Conservation (phyloP, 2,329 filamentous ascomycete species). For the Epichloe bromicola region DNA sequence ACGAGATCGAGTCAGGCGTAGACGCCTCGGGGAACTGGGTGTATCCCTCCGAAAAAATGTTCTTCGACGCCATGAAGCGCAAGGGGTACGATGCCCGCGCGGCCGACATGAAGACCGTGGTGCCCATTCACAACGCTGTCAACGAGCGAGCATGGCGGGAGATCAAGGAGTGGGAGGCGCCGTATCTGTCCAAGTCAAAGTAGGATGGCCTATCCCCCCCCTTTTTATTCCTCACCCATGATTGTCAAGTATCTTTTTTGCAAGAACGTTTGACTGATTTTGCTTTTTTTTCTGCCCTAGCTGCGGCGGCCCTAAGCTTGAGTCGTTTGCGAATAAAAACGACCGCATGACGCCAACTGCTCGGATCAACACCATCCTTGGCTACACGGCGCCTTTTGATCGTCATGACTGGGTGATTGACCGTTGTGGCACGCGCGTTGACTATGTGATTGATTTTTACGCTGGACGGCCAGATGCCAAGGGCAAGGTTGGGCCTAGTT, state of each 20-base stretch:
- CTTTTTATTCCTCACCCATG: neutral
- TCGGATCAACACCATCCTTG: slow-evolving; percentile 66
- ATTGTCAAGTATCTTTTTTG: too few species aligned
- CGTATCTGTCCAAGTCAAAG: slow-evolving; percentile 45
- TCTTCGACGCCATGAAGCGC: slow-evolving; percentile 91
- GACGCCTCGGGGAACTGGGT: slow-evolving; percentile 82
- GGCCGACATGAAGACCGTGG: slow-evolving; percentile 77
- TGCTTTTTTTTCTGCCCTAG: slow-evolving; percentile 11
- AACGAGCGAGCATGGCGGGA: slow-evolving; percentile 94
- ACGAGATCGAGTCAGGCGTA: slow-evolving; percentile 63
- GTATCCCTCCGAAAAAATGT: slow-evolving; percentile 93
- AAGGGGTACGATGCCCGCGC: slow-evolving; percentile 62
- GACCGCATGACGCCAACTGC: slow-evolving; percentile 67
- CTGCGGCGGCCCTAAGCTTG: slow-evolving; percentile 65
- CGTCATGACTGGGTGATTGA: slow-evolving; percentile 96
- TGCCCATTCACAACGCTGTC: slow-evolving; percentile 96
- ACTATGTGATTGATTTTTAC: slow-evolving; percentile 98
- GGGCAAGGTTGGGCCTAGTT: slow-evolving; percentile 34
- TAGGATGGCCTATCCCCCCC: slow-evolving; percentile 20
- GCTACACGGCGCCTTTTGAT: slow-evolving; percentile 89
- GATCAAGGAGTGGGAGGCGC: slow-evolving; percentile 78
- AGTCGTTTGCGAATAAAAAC: slow-evolving; percentile 68
- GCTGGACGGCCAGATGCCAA: slow-evolving; percentile 44
- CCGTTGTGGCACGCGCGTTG: slow-evolving; percentile 69
- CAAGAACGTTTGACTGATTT: neutral